A percentile compares a stretch with the other conserved stretches of the same genome.
Conservation (phyloP, 495 filamentous ascomycete genomes). For the Penicillium ucsense region DNA sequence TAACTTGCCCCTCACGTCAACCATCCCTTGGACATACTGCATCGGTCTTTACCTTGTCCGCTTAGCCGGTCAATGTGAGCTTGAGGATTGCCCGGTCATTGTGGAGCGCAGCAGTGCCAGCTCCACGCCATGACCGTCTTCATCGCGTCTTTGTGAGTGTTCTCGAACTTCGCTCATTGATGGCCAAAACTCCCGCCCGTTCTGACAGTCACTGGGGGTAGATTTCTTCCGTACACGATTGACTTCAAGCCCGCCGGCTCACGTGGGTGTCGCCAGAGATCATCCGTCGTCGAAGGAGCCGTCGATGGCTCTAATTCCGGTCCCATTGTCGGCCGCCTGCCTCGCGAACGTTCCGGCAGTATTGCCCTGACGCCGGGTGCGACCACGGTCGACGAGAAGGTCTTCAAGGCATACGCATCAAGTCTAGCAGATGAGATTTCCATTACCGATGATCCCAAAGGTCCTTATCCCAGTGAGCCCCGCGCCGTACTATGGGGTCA, state of each 20-base stretch:
- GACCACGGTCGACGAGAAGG: conserved; percentile 44
- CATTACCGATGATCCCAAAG: conserved; percentile 19
- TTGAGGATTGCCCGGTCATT: too few species aligned
- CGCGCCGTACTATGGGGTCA: conserved; percentile 58
- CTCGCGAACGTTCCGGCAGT: conserved; percentile 17
- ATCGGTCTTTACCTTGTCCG: too few species aligned
- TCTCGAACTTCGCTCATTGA: not conserved
- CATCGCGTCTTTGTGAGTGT: conserved; percentile 23
- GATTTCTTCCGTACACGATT: conserved; percentile 33
- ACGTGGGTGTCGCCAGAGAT: conserved; percentile 11
- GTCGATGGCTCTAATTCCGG: conserved; percentile 30
- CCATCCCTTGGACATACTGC: too few species aligned
- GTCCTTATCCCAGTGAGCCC: conserved; percentile 47
- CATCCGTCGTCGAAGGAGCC: conserved; percentile 16
- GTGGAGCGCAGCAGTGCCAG: not conserved
- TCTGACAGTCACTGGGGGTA: not conserved
- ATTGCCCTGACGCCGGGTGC: conserved; percentile 50
- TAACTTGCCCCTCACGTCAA: too few species aligned
- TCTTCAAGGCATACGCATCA: conserved; percentile 46
- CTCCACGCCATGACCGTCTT: conserved; percentile 18
- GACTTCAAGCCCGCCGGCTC: conserved; percentile 20
- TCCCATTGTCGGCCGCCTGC: conserved; percentile 24
- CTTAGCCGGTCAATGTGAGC: too few species aligned
- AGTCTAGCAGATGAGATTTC: conserved; percentile 17
- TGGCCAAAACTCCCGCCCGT: conserved; percentile 2